Base-by-base conservation (phyloP, 805 yeast genomes). In the Kodamaea kaohsiungensis region DNA sequence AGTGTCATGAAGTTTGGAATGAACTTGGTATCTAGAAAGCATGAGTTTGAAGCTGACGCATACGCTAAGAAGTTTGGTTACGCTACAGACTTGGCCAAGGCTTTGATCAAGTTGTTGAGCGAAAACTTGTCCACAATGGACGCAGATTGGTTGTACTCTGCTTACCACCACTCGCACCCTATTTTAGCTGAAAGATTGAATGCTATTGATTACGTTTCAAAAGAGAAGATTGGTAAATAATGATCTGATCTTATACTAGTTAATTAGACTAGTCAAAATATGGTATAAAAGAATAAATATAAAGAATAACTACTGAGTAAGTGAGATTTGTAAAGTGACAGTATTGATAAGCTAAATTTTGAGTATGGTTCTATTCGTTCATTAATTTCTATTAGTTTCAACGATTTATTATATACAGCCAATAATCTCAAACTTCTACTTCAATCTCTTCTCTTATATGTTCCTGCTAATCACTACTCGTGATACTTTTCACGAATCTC, bases 1-100 rank as follows among this genome's bases (percentile, higher is more conserved):
- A 82, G 89, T 58, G 67, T 83, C 18, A 69, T 88, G 66, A 82
- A 84, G 57, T 91, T 91, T 62, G 72, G 74, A 17, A 80, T 83
- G 79, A 88, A 90, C 67, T 71, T 84, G 49, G 68, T 91, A 55
- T 84, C 92, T 7, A 89, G 99, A 81, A 83, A 84, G 61, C 88
- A 88, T 62, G 99, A 95, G 74, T 95, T 86, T 65, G 91, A 95
- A 73, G 98, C 99, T 15, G 99, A 93, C 69, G 84, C 79, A 57
- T 91, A 81, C 68, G 97, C 98, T 15, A 85, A 84, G 53, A 76
- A 79, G 48, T 81, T 85, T 61, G 96, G 96, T 22, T 86, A 85
- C 67, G 78, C 88, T 7, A 76, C 80, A 33, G 85, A 85, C 50
- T 81, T 95, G 67, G 82, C 88, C 50, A 76, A 75, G 52, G 86